Base-by-base conservation (phyloP, 352 stramenopile genomes). In the Plasmopara viticola region DNA sequence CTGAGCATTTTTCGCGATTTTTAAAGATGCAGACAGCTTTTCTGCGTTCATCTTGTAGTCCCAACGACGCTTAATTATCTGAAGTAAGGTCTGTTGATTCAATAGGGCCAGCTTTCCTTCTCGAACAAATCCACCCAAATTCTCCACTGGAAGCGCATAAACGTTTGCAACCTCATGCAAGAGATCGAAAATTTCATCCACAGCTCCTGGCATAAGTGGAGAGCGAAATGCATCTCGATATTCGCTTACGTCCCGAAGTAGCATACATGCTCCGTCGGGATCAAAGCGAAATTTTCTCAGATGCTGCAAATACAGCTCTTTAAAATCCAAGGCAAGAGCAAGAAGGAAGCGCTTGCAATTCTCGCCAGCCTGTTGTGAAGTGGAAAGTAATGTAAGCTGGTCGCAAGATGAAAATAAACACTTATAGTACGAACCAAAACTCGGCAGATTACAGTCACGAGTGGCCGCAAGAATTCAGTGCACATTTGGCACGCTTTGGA, bases 41-140 rank as follows among this genome's bases (percentile, higher is more conserved):
- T 90, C 79, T 40, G 66, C 74, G 35, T 86, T 80, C 15, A 74
- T 68, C 58, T 89, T 90, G 74, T 90, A 93, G 45, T 93, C 82
- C 75, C 74, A 86, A 17, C 82, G 82, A 5, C 82, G 79, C 34
- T 86, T 88, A 50, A 93, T 65, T 15, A 92, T 70, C 18, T 87
- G 70, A 2, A 70, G 60, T 6, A 93, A 58, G 6, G 56, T 75
- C 38, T 83, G 65, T 46, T 83, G 83, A 28, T 62, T 81, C 48
- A 90, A 59, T 6, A 54, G 73, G n/a, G 72, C 66, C 35, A 89
- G 64, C 20, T 84, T 90, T 5, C 79, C 79, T 56, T 90, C 82
- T 37, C 66, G 76, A 43, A 90, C 67, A 53, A 88, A 90, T 17
- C 82, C 75, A 15, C 71, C 79, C n/a, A 93, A 46, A 48, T 87